Evolutionary conservation across 148 eudicot genomes (phyloP).

Genomic region (Heliamphora exappendiculata): DNA sequence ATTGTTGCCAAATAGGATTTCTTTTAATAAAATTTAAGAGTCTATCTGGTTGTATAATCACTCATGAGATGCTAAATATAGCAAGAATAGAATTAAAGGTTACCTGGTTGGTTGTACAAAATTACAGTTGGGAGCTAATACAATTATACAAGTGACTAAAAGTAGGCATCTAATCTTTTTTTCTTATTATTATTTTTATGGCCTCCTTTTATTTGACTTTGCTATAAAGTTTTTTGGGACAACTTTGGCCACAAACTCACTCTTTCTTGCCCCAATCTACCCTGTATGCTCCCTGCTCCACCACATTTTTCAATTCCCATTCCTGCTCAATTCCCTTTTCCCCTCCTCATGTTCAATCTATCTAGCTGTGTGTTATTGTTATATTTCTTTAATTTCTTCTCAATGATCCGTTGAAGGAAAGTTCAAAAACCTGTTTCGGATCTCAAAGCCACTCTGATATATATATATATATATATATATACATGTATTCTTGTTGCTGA

Average conservation of each 20-base stretch:
- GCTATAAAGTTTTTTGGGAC: neutral
- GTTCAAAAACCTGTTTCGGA: neutral
- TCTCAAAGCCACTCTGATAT: neutral
- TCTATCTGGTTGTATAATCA: neutral
- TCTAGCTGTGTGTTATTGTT: too few species aligned
- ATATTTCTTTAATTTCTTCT: neutral
- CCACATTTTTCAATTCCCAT: too few species aligned
- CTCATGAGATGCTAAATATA: neutral
- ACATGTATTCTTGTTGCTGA: neutral
- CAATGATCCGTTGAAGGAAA: neutral
- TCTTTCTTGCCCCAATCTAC: too few species aligned
- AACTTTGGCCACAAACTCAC: neutral
- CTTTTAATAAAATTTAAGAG: neutral
- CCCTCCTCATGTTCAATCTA: too few species aligned
- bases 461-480: too few species aligned
- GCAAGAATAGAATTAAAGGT: neutral
- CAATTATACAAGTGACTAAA: neutral
- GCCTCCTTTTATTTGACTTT: neutral
- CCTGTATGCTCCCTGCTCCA: too few species aligned
- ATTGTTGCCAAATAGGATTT: neutral
- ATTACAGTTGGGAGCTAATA: neutral
- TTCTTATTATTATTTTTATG: too few species aligned
- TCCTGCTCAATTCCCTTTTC: too few species aligned
- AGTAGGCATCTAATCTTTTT: neutral
- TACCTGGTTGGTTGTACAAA: neutral